phyloP scores from a whole-genome alignment of 768 basidiomycete genomes.

The Amanita pallidorosea region DNA sequence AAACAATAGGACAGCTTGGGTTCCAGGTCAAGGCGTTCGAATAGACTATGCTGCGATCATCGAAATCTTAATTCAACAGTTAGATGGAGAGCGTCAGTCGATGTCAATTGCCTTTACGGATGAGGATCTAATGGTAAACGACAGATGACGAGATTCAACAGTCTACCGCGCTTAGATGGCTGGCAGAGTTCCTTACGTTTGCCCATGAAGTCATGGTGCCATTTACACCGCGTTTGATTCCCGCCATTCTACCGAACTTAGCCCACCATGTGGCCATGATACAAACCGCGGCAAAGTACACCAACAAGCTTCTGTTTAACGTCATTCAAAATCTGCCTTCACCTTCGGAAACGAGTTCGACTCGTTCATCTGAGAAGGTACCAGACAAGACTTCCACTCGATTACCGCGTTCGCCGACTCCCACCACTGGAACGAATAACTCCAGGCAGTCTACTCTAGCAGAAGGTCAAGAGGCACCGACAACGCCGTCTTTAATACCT shows the following conservation, averaged over 20 bases:
- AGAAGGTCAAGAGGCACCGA: neutral
- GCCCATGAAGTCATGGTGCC: conserved; percentile 88
- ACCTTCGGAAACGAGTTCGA: conserved; percentile 40
- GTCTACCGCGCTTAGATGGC: conserved; percentile 87
- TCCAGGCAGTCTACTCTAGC: conserved; percentile 12
- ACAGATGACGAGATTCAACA: conserved; percentile 92
- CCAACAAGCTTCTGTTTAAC: conserved; percentile 74
- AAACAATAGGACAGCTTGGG: conserved; percentile 47
- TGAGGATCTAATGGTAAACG: conserved; percentile 2
- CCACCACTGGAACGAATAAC: conserved; percentile 16
- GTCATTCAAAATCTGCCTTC: conserved; percentile 82
- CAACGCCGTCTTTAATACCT: neutral
- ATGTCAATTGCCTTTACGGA: conserved; percentile 1
- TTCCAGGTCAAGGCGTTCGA: conserved; percentile 87
- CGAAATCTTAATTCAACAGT: conserved; percentile 83
- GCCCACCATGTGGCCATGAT: conserved; percentile 88
- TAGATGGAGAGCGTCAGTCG: conserved; percentile 71
- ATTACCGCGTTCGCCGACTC: conserved; percentile 47
- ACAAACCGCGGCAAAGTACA: conserved; percentile 74
- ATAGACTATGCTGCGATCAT: conserved; percentile 90
- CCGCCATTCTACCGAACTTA: conserved; percentile 88
- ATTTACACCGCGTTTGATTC: conserved; percentile 87
- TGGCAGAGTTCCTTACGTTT: conserved; percentile 82
- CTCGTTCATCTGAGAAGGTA: conserved; percentile 18
- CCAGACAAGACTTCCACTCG: conserved; percentile 19